phyloP scores from a whole-genome alignment of 2,329 filamentous ascomycete species.

The Cladobotryum protrusum region DNA sequence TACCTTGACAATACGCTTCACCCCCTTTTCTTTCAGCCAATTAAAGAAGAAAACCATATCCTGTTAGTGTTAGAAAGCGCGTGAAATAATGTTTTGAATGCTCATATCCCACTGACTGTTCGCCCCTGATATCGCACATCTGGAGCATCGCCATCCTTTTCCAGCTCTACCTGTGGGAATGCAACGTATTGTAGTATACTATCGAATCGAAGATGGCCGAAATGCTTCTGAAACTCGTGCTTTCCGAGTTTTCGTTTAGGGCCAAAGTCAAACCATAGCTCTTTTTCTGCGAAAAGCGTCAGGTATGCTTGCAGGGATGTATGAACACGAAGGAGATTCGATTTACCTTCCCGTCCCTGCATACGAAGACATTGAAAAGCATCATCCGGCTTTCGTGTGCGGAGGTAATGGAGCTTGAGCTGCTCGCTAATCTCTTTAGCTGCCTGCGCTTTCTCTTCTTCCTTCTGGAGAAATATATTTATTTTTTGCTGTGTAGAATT shows the following conservation, averaged over 20 bases:
- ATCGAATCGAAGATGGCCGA: not conserved
- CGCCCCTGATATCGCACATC: not conserved
- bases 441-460: not conserved
- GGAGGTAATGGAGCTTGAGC: slow-evolving; percentile 2
- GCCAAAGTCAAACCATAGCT: slow-evolving; percentile 5
- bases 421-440: not conserved
- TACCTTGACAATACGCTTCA: slow-evolving; percentile 3
- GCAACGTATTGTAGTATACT: not conserved
- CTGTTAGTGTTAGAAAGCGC: not conserved
- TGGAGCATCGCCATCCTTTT: not conserved
- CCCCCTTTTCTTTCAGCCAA: not conserved
- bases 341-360: not conserved
- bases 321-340: not conserved
- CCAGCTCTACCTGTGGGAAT: not conserved
- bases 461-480: not conserved
- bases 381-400: not conserved
- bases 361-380: not conserved
- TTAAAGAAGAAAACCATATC: slow-evolving; percentile 1
- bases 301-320: not conserved
- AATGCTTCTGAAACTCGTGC: not conserved
- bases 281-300: not conserved
- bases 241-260: not conserved
- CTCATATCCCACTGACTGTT: not conserved
- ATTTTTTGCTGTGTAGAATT: not conserved
- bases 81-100: too few relatives aligned